Evolutionary conservation across 148 eudicot species (phyloP), one percentile per base, ranked within the genome.

Genomic region (Cornus suecica): DNA sequence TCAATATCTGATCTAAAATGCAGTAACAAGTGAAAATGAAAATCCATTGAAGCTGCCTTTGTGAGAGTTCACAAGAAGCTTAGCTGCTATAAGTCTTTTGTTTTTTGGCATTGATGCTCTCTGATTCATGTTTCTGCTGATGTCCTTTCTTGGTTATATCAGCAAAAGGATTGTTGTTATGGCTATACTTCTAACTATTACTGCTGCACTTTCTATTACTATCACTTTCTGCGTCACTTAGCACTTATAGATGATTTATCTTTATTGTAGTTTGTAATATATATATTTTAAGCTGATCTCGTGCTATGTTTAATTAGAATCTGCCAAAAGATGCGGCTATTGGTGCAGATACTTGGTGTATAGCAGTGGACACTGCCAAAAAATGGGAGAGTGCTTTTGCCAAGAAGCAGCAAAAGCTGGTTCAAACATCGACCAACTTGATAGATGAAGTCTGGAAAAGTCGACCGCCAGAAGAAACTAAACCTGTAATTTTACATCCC

Each of bases 291-390:
- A 11, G 67, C 28, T 28, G 14, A 69, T 25, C 26, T 76, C 65
- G 18, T 71, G 71, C 72, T 77, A 56, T 76, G 25, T 72, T 58
- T n/a, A 31, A 54, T 65, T 83, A 95, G 99, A 92, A 88, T 86
- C 81, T 95, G 61, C 91, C 97, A 77, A 87, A 83, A 73, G 89
- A 76, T 77, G 94, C 99, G 9, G 80, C 91, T 78, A 65, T 95
- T 77, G 99, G 99, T 77, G 81, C 90, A 69, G 99, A 95, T 79
- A 75, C 94, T 32, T 95, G 99, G 99, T 89, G 97, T 87, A 74
- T 95, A 75, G 91, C 99, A 30, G 91, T 92, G 48, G 97, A 95
- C 77, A 92, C 97, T 80, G 99, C 97, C 48, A 90, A 89, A n/a
- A 91, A 84, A 83, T 95, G 99, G 99, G 89, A 92, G 89, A 83